Conservation (phyloP, 2,329 filamentous ascomycete species). For the Clarireedia sp. region DNA sequence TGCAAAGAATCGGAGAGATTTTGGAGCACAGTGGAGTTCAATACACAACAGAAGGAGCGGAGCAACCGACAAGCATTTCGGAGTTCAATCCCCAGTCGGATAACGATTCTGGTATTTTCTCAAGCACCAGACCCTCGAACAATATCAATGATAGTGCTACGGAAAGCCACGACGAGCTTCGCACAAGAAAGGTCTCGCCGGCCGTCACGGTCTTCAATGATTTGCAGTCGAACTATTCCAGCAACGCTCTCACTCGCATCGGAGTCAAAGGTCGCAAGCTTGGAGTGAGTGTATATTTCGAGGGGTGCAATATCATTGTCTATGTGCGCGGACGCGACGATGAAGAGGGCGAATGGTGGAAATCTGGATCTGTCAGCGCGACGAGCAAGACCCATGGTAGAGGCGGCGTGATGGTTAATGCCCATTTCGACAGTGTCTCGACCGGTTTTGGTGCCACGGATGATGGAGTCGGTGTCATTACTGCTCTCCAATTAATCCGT, state of each 20-base stretch:
- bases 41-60: constrained; percentile 35
- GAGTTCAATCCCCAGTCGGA: not conserved
- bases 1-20: constrained; percentile 63
- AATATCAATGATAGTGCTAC: not conserved
- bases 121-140: not conserved
- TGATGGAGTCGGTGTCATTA: constrained; percentile 84
- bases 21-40: constrained; percentile 50
- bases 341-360: constrained; percentile 67
- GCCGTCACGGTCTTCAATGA: constrained; percentile 71
- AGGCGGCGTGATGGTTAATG: constrained; percentile 84
- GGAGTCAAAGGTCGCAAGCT: constrained; percentile 26
- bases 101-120: constrained; percentile 11
- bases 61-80: not conserved
- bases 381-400: constrained; percentile 44
- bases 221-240: constrained; percentile 68
- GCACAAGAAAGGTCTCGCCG: constrained; percentile 17
- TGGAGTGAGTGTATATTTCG: constrained; percentile 65
- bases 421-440: constrained; percentile 83
- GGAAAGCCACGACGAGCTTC: constrained; percentile 14
- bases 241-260: constrained; percentile 39
- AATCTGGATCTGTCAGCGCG: constrained; percentile 26
- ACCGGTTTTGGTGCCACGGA: constrained; percentile 92
- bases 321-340: constrained; percentile 81
- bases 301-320: constrained; percentile 85
- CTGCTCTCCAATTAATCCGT: constrained; percentile 73